These are phyloP conservation scores for Albifimbria verrucaria DNA, from an alignment of 2,329 filamentous ascomycete genomes.

Conservation along the genomic window DNA sequence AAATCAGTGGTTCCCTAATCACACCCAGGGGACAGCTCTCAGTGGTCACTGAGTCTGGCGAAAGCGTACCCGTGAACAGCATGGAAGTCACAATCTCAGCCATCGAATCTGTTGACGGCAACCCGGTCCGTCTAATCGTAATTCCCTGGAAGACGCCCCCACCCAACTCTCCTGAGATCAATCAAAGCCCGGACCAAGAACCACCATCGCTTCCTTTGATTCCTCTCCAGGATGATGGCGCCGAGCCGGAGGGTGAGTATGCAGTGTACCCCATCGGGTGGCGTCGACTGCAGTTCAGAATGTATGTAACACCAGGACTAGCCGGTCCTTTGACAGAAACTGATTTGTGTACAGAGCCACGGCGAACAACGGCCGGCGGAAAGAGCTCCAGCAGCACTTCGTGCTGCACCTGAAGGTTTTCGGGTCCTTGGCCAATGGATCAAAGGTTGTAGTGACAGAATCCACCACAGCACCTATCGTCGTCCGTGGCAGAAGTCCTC, in stretches of 20 bases:
- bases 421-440: conserved; percentile 79
- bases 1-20: conserved; percentile 87
- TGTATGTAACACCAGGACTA: too few species aligned
- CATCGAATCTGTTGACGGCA: conserved; percentile 91
- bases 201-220: conserved; percentile 77
- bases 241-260: conserved; percentile 69
- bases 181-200: conserved; percentile 72
- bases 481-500: conserved; percentile 85
- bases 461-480: conserved; percentile 88
- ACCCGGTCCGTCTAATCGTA: conserved; percentile 88
- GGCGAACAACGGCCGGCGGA: conserved; percentile 90
- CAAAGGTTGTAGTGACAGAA: conserved; percentile 77
- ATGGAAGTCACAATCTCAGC: conserved; percentile 89
- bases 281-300: conserved; percentile 90
- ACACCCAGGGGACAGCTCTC: conserved; percentile 75
- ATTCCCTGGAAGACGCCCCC: conserved; percentile 97
- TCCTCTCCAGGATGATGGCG: conserved; percentile 59
- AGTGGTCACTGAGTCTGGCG: conserved; percentile 78
- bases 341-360: conserved; percentile 60
- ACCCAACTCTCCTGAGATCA: conserved; percentile 68
- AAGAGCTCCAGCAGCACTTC: conserved; percentile 96
- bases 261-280: conserved; percentile 91
- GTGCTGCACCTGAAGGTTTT: conserved; percentile 83
- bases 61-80: conserved; percentile 75
- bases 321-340: background rate